Conservation (phyloP, 805 yeast species). For the Starmerella scarabaei region DNA sequence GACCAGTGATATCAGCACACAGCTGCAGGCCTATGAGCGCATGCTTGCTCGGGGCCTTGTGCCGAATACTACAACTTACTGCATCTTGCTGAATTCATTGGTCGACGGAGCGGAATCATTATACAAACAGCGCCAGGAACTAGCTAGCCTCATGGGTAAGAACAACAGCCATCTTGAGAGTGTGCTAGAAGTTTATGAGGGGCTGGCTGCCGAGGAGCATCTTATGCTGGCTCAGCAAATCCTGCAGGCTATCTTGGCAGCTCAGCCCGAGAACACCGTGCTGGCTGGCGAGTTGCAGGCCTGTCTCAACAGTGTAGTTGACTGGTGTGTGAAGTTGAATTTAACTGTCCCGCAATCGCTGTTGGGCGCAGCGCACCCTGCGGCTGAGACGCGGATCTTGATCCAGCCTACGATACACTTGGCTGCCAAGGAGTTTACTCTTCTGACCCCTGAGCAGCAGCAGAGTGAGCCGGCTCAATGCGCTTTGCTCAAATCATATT, state of each 20-base stretch:
- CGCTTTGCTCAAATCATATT: constrained; percentile 9
- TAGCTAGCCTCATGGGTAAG: constrained; percentile 15
- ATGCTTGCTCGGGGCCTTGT: constrained; percentile 19
- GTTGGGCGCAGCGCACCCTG: not conserved
- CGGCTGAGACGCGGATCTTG: not conserved
- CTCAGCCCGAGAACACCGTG: not conserved
- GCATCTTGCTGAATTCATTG: constrained; percentile 21
- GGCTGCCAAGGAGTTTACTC: constrained; percentile 8
- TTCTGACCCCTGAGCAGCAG: constrained; percentile 6
- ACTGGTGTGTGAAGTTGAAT: constrained; percentile 5
- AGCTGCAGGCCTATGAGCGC: constrained; percentile 24
- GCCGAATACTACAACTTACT: constrained; percentile 24
- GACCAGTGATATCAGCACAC: constrained; percentile 17
- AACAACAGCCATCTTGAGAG: constrained; percentile 15
- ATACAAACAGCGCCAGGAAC: constrained; percentile 1
- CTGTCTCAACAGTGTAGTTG: constrained; percentile 11
- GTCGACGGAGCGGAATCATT: constrained; percentile 17
- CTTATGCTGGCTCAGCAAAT: constrained; percentile 15
- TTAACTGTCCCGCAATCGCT: constrained; percentile 8
- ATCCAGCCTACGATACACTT: constrained; percentile 4
- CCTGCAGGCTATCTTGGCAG: constrained; percentile 12
- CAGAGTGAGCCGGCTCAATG: constrained; percentile 6
- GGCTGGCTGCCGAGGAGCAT: constrained; percentile 19
- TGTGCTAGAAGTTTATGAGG: constrained; percentile 22
- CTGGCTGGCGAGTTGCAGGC: constrained; percentile 1